Percentiles rank a stretch among this genome's conserved stretches.
Evolutionary conservation across 78 protist genomes (phyloP).

Genomic region (Planoprotostelium fungivorum): DNA sequence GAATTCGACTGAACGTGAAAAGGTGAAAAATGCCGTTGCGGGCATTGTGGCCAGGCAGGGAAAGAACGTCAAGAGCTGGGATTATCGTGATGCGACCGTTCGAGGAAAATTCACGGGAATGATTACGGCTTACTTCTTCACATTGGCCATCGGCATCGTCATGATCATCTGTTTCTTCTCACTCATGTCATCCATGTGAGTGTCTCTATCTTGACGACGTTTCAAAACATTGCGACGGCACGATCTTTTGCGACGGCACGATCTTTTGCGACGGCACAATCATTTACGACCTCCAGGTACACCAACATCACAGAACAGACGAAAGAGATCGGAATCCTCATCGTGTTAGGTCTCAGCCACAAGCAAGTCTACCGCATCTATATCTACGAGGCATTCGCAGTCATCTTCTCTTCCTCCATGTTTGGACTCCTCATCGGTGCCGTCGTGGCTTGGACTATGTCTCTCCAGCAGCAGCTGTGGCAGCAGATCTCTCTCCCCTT

Average conservation of each 20-base stretch:
- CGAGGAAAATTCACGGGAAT: constrained; percentile 20
- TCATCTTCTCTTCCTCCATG: constrained; percentile 80
- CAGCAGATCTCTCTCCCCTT: constrained; percentile 80
- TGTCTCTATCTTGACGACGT: not conserved
- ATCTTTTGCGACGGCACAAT: too few relatives aligned
- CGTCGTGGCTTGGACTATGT: constrained; percentile 66
- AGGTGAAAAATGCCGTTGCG: not conserved
- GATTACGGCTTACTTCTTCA: constrained; percentile 67
- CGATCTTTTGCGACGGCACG: too few relatives aligned
- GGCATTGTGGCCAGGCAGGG: not conserved
- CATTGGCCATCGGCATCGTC: constrained; percentile 69
- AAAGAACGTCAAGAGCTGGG: not conserved
- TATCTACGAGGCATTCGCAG: constrained; percentile 82
- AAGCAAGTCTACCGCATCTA: constrained; percentile 69
- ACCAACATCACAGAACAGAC: constrained; percentile 86
- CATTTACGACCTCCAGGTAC: not conserved
- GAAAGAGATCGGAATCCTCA: constrained; percentile 87
- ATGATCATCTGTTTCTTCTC: constrained; percentile 84
- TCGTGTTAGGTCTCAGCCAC: constrained; percentile 69
- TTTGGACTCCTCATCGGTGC: constrained; percentile 80
- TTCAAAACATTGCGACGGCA: too few relatives aligned
- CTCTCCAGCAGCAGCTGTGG: constrained; percentile 66
- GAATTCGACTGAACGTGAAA: not conserved
- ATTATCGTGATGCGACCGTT: constrained; percentile 11
- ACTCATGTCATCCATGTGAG: constrained; percentile 67